Evolutionary conservation across 305 asterid species (phyloP).

Genomic region (Fraxinus sp.): DNA sequence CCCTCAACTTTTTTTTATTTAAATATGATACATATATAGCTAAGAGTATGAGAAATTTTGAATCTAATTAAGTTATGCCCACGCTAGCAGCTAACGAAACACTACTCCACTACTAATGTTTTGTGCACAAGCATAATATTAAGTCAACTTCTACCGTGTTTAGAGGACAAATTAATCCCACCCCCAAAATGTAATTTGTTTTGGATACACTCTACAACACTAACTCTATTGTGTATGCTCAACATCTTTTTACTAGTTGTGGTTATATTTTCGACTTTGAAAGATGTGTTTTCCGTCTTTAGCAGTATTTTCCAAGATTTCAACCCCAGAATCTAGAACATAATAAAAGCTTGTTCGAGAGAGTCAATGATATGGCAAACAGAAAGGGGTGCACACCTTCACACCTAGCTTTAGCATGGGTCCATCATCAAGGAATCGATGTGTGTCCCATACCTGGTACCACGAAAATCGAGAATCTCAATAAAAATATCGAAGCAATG

Average conservation of each 20-base stretch:
- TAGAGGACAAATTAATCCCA: not conserved
- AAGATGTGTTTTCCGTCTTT: not conserved
- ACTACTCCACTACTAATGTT: too few species aligned
- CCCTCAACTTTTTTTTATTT: too few species aligned
- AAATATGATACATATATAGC: not conserved
- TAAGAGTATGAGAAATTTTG: not conserved
- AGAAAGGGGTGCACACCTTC: conserved; percentile 51
- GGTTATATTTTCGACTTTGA: not conserved
- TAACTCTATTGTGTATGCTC: not conserved
- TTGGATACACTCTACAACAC: not conserved
- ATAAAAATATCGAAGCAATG: conserved; percentile 49
- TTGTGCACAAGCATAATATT: too few species aligned
- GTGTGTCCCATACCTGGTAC: conserved; percentile 59
- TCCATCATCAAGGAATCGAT: conserved; percentile 49
- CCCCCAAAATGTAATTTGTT: not conserved
- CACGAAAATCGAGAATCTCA: conserved; percentile 49
- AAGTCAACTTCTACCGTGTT: too few species aligned
- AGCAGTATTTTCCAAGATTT: conserved; percentile 53
- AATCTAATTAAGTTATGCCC: not conserved
- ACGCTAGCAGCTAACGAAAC: too few species aligned
- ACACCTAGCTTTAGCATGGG: conserved; percentile 58
- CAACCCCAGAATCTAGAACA: conserved; percentile 49
- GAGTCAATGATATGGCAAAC: conserved; percentile 45
- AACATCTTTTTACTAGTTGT: not conserved
- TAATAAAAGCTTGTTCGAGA: conserved; percentile 40